Percentiles rank a stretch among this genome's conserved stretches.
These are phyloP conservation scores for Crotalaria pallida DNA, from an alignment of 306 rosid species.

Conservation along the genomic window DNA sequence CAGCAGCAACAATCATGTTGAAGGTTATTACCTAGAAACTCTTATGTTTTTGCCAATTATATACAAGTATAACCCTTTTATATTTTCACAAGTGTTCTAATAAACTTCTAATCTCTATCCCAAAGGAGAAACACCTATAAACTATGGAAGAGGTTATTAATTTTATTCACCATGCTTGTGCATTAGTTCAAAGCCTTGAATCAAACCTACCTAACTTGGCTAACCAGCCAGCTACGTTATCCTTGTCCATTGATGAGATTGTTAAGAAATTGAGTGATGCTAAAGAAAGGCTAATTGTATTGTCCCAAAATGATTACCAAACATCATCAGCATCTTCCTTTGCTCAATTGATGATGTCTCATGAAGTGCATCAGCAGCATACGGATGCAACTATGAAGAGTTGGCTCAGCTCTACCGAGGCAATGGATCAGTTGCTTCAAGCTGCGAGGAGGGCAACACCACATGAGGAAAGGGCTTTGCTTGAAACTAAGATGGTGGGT, in stretches of 20 bases:
- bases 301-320: neutral
- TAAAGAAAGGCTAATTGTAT: conserved; percentile 5
- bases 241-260: conserved; percentile 38
- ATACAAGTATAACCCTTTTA: neutral
- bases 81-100: neutral
- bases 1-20: conserved; percentile 16
- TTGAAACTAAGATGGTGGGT: neutral
- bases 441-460: neutral
- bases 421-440: conserved; percentile 17
- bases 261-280: conserved; percentile 23
- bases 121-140: neutral
- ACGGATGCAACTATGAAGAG: conserved; percentile 22
- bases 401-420: conserved; percentile 25
- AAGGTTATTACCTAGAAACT: conserved; percentile 7
- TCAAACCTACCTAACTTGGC: conserved; percentile 23
- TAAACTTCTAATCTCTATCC: no score
- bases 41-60: neutral
- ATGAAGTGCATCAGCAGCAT: conserved; percentile 18
- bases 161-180: conserved; percentile 36
- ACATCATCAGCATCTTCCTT: neutral
- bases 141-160: conserved; percentile 39
- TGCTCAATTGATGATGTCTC: neutral
- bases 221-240: conserved; percentile 18
- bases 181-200: conserved; percentile 39
- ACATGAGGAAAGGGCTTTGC: neutral